These are phyloP conservation scores for Coniochaeta pulveracea DNA, from an alignment of 2,329 filamentous ascomycete genomes.

Conservation along the genomic window DNA sequence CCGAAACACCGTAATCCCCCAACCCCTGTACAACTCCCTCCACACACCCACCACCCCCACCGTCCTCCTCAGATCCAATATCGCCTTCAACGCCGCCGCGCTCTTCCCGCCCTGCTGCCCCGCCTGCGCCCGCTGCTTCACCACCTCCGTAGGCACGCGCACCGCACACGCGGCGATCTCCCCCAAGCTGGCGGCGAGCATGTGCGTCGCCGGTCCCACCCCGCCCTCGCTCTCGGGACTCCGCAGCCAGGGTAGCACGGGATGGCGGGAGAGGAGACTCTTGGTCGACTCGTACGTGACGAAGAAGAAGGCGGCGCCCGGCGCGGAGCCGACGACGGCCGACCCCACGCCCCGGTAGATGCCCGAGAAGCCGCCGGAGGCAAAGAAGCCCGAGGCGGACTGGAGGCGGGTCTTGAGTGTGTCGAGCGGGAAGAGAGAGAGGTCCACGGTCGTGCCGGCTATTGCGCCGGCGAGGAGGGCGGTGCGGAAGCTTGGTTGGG, in stretches of 20 bases:
- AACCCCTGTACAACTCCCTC: slow-evolving; percentile 82
- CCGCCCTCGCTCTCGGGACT: slow-evolving; percentile 12
- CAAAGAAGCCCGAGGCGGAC: slow-evolving; percentile 64
- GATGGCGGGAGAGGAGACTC: slow-evolving; percentile 26
- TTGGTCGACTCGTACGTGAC: slow-evolving; percentile 81
- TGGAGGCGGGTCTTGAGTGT: slow-evolving; percentile 97
- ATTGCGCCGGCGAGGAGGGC: slow-evolving; percentile 72
- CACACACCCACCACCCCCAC: slow-evolving; percentile 50
- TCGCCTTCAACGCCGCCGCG: slow-evolving; percentile 55
- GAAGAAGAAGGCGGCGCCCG: slow-evolving; percentile 95
- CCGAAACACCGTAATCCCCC: slow-evolving; percentile 82
- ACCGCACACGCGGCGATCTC: slow-evolving; percentile 90
- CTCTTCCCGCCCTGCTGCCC: slow-evolving; percentile 65
- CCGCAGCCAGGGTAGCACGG: not conserved
- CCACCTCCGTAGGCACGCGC: slow-evolving; percentile 87
- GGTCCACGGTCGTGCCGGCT: slow-evolving; percentile 91
- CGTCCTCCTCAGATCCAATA: slow-evolving; percentile 40
- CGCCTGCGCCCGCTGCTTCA: slow-evolving; percentile 94
- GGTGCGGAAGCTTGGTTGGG: slow-evolving; percentile 35
- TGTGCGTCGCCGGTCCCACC: slow-evolving; percentile 41
- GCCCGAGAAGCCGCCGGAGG: slow-evolving; percentile 77
- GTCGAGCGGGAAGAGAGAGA: slow-evolving; percentile 94
- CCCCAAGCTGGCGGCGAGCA: slow-evolving; percentile 74
- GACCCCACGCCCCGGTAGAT: slow-evolving; percentile 90
- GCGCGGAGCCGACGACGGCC: slow-evolving; percentile 82